phyloP scores from a whole-genome alignment of 2,329 filamentous ascomycete genomes.

The Aspergillus fijiensis region DNA sequence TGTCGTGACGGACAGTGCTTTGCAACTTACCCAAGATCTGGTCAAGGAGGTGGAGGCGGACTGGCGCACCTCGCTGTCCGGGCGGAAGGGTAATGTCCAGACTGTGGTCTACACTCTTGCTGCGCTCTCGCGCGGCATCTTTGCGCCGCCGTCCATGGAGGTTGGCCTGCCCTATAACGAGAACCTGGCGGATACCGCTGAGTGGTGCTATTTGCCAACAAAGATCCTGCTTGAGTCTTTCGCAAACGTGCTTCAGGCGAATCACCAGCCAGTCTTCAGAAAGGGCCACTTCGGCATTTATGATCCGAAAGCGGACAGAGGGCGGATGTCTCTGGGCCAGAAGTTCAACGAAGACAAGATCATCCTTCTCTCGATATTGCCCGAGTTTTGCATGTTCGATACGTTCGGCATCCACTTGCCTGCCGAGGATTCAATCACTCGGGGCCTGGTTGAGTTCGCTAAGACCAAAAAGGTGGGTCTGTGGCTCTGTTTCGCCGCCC shows the following conservation, averaged over 20 bases:
- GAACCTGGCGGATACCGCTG: constrained; percentile 27
- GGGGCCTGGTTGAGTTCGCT: constrained; percentile 27
- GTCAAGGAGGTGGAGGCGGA: constrained; percentile 19
- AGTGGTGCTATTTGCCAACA: constrained; percentile 25
- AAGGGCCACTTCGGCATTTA: constrained; percentile 32
- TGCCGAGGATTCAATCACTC: constrained; percentile 31
- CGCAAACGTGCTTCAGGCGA: constrained; percentile 20
- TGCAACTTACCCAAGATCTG: constrained; percentile 26
- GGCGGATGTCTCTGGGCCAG: constrained; percentile 26
- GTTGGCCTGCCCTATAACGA: constrained; percentile 29
- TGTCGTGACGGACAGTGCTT: constrained; percentile 32
- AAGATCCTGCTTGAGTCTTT: constrained; percentile 23
- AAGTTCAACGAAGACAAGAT: constrained; percentile 39
- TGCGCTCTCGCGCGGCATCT: constrained; percentile 11
- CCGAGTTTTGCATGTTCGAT: constrained; percentile 30
- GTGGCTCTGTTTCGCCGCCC: constrained; percentile 33
- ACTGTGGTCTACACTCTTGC: constrained; percentile 12
- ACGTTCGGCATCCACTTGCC: constrained; percentile 21
- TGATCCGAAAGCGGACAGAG: constrained; percentile 29
- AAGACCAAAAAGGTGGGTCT: constrained; percentile 27
- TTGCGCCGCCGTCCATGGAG: constrained; percentile 21
- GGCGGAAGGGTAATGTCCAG: constrained; percentile 6
- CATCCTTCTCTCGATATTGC: constrained; percentile 30
- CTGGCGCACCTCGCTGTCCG: constrained; percentile 14
- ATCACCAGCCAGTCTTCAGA: constrained; percentile 27